These are phyloP conservation scores for Pseudoneurospora amorphoporcata DNA, from an alignment of 495 filamentous ascomycete species.

Conservation along the genomic window DNA sequence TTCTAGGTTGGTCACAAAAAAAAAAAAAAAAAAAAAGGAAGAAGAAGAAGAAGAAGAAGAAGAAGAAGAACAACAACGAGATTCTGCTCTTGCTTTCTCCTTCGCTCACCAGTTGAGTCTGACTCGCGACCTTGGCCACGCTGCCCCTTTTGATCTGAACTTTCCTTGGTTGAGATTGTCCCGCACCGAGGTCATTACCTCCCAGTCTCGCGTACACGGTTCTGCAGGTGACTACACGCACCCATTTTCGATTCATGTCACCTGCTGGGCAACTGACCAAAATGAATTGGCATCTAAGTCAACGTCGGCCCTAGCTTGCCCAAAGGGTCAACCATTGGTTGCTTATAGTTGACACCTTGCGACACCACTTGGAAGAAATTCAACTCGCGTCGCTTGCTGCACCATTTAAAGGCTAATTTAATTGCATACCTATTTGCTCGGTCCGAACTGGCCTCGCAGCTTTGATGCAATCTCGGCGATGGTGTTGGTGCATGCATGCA, in stretches of 20 bases:
- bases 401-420: too few species aligned
- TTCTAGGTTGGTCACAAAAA: not conserved
- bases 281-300: too few species aligned
- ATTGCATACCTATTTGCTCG: not conserved
- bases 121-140: not conserved
- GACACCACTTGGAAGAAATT: too few species aligned
- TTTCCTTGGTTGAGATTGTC: not conserved
- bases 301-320: not conserved
- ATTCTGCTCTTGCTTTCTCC: not conserved
- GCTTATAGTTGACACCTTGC: too few species aligned
- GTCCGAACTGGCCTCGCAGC: not conserved
- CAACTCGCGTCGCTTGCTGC: too few species aligned
- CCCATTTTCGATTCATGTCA: too few species aligned
- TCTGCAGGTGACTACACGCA: not conserved
- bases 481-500: not conserved
- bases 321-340: not conserved
- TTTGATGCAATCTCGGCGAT: not conserved
- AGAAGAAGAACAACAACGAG: not conserved
- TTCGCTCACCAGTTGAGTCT: not conserved
- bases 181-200: not conserved
- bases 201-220: not conserved
- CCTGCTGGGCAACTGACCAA: too few species aligned
- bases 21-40: too few species aligned
- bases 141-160: not conserved
- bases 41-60: not conserved